Evolutionary conservation across 2,329 filamentous ascomycete species (phyloP), one percentile per base, ranked within the genome.

Genomic region (Fusarium oligoseptatum): DNA sequence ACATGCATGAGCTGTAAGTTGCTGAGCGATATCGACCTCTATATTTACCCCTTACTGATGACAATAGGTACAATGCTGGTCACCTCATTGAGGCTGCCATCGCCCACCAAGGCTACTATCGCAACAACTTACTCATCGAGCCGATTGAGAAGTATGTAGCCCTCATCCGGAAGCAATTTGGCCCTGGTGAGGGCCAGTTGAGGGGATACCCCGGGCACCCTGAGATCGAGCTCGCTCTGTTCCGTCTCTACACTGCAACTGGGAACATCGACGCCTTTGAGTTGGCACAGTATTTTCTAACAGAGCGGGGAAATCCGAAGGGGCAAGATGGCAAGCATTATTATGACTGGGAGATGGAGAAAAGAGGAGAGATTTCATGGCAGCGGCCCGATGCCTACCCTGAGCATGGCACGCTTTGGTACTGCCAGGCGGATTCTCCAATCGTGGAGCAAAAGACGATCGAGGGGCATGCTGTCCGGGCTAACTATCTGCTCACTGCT

Each of bases 11-110:
- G 79, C 78, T 92, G 85, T 90, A 81, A 81, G 83, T 79, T n/a
- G 7, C 10, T 60, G 24, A 11, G 32, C 10, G 58, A n/a, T 0
- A 27, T 29, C 8, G 27, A 12, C 34, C 29, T 11, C 14, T 15
- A 17, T 27, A 9, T 7, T 17, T 24, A 17, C 22, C 45, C 17
- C 43, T 69, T 6, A 57, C 36, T 34, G 27, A 66, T 22, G 24
- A 14, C 15, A n/a, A 9, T 27, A 75, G 87, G 68, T 91, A 91
- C 76, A 91, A 91, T 71, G 87, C 86, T 11, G 90, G 90, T 0
- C 90, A 92, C 78, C 80, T 92, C 12, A 90, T 91, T 57, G 90
- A 92, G 79, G 90, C 86, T 1, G 89, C 89, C 2, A 79, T 92
- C 4, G 88, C 89, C 0, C 89, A 92, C 68, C 79, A 84, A n/a